Conservation (phyloP, 176 grass and related monocot species). For the Luzula sylvatica region DNA sequence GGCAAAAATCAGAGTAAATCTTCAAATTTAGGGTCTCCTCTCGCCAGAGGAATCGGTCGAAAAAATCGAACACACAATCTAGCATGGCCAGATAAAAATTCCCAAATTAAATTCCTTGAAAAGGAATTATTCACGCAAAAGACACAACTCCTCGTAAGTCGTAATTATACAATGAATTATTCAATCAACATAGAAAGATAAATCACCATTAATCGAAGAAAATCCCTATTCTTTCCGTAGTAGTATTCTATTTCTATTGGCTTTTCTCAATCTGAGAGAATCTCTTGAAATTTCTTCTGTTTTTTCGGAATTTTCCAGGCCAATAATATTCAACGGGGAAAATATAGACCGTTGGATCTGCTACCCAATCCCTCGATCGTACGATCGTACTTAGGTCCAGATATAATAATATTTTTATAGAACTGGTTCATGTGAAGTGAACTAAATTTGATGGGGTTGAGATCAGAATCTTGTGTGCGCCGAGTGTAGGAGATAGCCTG, state of each 20-base stretch:
- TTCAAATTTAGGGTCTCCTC: constrained; percentile 16
- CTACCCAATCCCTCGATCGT: constrained; percentile 1
- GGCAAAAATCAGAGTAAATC: neutral
- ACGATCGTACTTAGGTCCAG: neutral
- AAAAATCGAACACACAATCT: constrained; percentile 3
- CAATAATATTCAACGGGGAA: neutral
- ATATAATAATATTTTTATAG: no score
- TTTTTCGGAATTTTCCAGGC: constrained; percentile 11
- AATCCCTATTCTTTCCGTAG: neutral
- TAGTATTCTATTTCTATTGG: neutral
- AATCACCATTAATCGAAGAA: constrained; percentile 9
- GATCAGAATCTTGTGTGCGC: neutral
- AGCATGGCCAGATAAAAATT: constrained; percentile 17
- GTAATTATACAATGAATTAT: neutral
- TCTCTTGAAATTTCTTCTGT: constrained; percentile 8
- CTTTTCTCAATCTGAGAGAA: neutral
- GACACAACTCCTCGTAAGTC: neutral
- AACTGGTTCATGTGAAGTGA: neutral
- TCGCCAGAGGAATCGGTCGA: constrained; percentile 16
- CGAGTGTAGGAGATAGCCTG: neutral
- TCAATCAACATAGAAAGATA: constrained; percentile 5
- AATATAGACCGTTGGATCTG: constrained; percentile 5
- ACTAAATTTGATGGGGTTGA: neutral
- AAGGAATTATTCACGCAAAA: neutral
- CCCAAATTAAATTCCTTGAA: neutral